Conservation (phyloP, 352 stramenopile genomes). For the Phytophthora aleatoria region DNA sequence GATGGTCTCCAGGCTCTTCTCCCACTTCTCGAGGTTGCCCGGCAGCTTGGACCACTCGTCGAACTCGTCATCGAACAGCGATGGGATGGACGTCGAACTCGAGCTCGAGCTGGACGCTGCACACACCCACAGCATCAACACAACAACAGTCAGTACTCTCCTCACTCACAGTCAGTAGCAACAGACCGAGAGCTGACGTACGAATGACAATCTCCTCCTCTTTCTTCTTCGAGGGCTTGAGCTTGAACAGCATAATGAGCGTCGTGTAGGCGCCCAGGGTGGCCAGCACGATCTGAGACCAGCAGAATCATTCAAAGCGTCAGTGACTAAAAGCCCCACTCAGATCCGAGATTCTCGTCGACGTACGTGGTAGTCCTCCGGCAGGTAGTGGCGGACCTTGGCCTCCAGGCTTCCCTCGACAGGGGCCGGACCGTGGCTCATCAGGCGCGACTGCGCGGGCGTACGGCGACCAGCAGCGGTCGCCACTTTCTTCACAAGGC, state of each 20-base stretch:
- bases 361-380: slow-evolving; percentile 86
- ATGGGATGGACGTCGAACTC: slow-evolving; percentile 70
- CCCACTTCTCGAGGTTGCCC: slow-evolving; percentile 86
- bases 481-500: slow-evolving; percentile 78
- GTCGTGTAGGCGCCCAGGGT: slow-evolving; percentile 84
- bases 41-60: slow-evolving; percentile 86
- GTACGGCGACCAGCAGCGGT: slow-evolving; percentile 39
- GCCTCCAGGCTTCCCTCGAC: slow-evolving; percentile 78
- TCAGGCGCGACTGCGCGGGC: slow-evolving; percentile 69
- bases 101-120: slow-evolving; percentile 43
- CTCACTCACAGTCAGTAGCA: not conserved
- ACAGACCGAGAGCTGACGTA: slow-evolving; percentile 18
- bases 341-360: not conserved
- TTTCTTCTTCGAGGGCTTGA: slow-evolving; percentile 83
- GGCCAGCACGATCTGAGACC: slow-evolving; percentile 75
- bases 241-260: slow-evolving; percentile 84
- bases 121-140: slow-evolving; percentile 2
- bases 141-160: slow-evolving; percentile 3
- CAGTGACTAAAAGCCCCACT: not conserved
- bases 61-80: slow-evolving; percentile 86
- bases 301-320: slow-evolving; percentile 1
- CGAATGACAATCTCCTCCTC: slow-evolving; percentile 61
- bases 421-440: slow-evolving; percentile 72
- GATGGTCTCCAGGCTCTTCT: slow-evolving; percentile 88
- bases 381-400: slow-evolving; percentile 84